A percentile compares a stretch with the other conserved stretches of the same genome.
Conservation (phyloP, 805 yeast genomes). For the Saturnispora kantuleensis region DNA sequence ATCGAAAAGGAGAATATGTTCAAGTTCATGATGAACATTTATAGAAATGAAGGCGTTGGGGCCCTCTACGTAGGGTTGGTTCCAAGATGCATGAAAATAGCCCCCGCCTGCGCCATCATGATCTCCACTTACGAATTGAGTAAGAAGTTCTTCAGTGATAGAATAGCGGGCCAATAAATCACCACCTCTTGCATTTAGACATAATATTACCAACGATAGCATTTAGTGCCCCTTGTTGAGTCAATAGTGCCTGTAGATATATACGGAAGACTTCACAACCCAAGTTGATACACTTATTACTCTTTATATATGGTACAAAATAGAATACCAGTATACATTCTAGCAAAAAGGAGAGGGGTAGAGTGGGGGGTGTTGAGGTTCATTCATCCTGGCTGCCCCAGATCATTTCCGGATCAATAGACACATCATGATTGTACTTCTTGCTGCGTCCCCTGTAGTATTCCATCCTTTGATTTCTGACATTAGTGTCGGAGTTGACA, state of each 20-base stretch:
- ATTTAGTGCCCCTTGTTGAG: too few relatives aligned
- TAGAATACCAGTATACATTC: too few relatives aligned
- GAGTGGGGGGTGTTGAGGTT: too few relatives aligned
- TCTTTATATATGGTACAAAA: too few relatives aligned
- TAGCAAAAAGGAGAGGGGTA: too few relatives aligned
- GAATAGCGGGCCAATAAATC: neutral
- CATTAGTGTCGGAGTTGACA: too few relatives aligned
- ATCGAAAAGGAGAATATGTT: conserved; percentile 47
- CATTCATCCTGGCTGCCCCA: conserved; percentile 3
- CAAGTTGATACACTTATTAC: too few relatives aligned
- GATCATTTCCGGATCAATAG: conserved; percentile 5
- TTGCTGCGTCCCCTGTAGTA: neutral
- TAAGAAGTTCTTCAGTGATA: conserved; percentile 43
- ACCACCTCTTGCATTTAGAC: too few relatives aligned
- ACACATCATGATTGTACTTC: conserved; percentile 3
- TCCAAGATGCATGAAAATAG: conserved; percentile 84
- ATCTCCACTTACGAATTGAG: conserved; percentile 89
- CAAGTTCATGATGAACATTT: conserved; percentile 51
- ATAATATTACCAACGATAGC: too few relatives aligned
- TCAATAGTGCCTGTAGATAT: too few relatives aligned
- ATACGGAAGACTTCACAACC: too few relatives aligned
- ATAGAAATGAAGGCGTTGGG: conserved; percentile 61
- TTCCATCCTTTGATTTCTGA: neutral
- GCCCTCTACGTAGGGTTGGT: conserved; percentile 82
- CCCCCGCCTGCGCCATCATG: conserved; percentile 98